Percentiles rank a stretch among this genome's conserved stretches.
Evolutionary conservation across 441 rosid species (phyloP).

Genomic region (Cnidoscolus chayamansa): DNA sequence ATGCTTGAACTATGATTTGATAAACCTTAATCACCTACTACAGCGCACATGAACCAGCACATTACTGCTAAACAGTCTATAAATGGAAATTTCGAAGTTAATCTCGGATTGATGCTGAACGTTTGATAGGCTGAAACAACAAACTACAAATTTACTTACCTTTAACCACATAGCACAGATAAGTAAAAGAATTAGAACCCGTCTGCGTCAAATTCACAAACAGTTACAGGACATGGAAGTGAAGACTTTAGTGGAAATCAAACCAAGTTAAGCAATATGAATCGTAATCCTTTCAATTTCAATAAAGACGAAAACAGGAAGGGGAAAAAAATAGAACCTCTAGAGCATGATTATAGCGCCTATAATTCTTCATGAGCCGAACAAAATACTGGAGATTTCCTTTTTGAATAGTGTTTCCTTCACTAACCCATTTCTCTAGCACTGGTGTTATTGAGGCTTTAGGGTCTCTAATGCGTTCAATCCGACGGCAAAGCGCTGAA

Average conservation of each 20-base stretch:
- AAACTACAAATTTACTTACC: background rate
- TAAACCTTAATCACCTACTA: background rate
- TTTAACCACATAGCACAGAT: background rate
- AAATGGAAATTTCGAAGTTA: background rate
- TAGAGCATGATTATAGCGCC: slow-evolving; percentile 27
- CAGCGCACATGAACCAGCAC: background rate
- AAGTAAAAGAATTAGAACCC: background rate
- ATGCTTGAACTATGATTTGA: background rate
- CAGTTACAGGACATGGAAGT: too few relatives aligned
- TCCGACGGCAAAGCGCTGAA: background rate
- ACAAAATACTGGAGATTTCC: slow-evolving; percentile 16
- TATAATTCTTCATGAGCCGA: slow-evolving; percentile 5
- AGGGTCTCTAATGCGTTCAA: slow-evolving; percentile 16
- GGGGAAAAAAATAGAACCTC: slow-evolving; percentile 17
- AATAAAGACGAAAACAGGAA: background rate
- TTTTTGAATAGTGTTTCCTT: slow-evolving; percentile 18
- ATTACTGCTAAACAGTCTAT: background rate
- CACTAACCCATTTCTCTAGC: slow-evolving; percentile 30
- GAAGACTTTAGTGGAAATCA: too few relatives aligned
- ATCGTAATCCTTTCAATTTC: background rate
- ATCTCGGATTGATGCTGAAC: background rate
- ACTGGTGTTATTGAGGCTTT: slow-evolving; percentile 22
- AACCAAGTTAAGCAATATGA: too few relatives aligned
- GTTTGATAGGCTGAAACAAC: background rate
- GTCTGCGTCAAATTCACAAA: background rate